Conservation (phyloP, 306 rosid genomes). For the Boehmeria nivea region DNA sequence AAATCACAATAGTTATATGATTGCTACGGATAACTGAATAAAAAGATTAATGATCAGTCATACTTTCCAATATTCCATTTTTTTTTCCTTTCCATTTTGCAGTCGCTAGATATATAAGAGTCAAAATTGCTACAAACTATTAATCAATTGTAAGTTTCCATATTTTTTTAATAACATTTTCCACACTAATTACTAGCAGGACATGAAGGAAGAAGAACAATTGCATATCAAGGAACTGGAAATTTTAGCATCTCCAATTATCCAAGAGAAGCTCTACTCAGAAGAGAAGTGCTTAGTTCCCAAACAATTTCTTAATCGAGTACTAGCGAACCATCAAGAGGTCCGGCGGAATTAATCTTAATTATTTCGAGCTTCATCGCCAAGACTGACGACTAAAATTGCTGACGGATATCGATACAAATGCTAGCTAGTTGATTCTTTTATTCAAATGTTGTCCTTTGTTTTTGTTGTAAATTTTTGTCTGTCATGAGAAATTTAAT, state of each 20-base stretch:
- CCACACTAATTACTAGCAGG: constrained; percentile 7
- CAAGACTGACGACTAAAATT: no score
- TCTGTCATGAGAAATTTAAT: background rate
- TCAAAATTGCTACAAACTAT: background rate
- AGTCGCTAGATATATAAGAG: background rate
- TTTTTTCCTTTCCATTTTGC: no score
- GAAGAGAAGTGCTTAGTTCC: constrained; percentile 68
- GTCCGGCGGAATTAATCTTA: constrained; percentile 26
- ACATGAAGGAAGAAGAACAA: constrained; percentile 4
- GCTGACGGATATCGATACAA: no score
- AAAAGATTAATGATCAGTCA: no score
- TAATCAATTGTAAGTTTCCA: no score
- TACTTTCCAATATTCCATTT: no score
- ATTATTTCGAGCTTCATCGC: background rate
- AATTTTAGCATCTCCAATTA: constrained; percentile 31
- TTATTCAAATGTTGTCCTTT: background rate
- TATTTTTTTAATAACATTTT: no score
- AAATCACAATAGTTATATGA: no score
- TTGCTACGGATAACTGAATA: no score
- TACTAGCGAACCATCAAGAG: constrained; percentile 25
- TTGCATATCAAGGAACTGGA: constrained; percentile 25
- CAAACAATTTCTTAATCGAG: constrained; percentile 27
- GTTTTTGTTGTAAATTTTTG: background rate
- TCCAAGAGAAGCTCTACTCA: constrained; percentile 64
- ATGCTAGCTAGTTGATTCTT: background rate